Evolutionary conservation across 192 early-diverging fungal species (phyloP).

Genomic region (Umbelopsis isabellina): DNA sequence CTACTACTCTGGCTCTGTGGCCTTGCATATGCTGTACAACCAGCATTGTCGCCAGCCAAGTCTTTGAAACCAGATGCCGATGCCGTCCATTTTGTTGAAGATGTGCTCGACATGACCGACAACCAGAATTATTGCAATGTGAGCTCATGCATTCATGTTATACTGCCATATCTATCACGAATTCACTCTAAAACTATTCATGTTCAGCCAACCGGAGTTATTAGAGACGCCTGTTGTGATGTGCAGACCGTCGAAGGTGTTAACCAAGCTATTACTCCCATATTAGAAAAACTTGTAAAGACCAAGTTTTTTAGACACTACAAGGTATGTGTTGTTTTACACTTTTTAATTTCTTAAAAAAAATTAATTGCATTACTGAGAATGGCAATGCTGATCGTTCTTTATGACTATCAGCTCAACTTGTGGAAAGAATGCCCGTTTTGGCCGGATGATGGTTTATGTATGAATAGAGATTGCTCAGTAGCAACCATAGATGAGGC

Average conservation of each 20-base stretch:
- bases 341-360: not conserved
- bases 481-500: slow-evolving; percentile 83
- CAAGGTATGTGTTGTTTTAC: slow-evolving; percentile 55
- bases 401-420: slow-evolving; percentile 62
- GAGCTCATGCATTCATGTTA: slow-evolving; percentile 16
- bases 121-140: slow-evolving; percentile 58
- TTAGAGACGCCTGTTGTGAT: slow-evolving; percentile 69
- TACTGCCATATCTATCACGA: not conserved
- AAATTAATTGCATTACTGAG: not conserved
- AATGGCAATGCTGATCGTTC: not conserved
- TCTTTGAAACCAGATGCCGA: not conserved
- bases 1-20: not conserved
- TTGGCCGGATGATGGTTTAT: slow-evolving; percentile 85
- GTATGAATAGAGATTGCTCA: slow-evolving; percentile 83
- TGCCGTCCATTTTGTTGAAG: slow-evolving; percentile 42
- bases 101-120: slow-evolving; percentile 53
- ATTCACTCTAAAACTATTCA: not conserved
- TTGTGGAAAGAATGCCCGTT: slow-evolving; percentile 88
- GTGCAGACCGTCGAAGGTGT: slow-evolving; percentile 76
- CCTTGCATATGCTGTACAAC: not conserved
- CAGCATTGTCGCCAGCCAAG: not conserved
- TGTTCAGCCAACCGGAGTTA: slow-evolving; percentile 55
- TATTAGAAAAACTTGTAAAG: slow-evolving; percentile 75
- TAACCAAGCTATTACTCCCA: slow-evolving; percentile 70
- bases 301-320: slow-evolving; percentile 92